Evolutionary conservation across 78 protist genomes (phyloP), one percentile per base, ranked within the genome.

Genomic region (slime mould (Dictyostelium discoideum)): DNA sequence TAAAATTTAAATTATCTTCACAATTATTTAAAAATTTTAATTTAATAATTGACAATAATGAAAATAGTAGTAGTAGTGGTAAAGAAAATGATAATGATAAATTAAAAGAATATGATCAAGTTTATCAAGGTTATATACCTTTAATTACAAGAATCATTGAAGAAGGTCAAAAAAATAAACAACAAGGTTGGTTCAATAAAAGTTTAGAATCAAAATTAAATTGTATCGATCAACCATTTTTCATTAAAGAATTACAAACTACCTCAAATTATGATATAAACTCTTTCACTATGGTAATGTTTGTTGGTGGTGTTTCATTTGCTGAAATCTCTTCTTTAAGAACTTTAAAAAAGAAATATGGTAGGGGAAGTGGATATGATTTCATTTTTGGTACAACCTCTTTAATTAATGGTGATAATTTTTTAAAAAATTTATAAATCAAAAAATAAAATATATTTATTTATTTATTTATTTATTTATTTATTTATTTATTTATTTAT

Each of bases 371-470:
- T 48, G 46, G 29, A 2, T 81, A 48, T 26, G 85, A 81, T 48
- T 81, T 81, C 26, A 42, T 81, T 24, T 81, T 81, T 48, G 67
- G 48, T 20, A 81, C 85, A 3, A 81, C 85, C 3, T 48, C 32
- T 50, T 26, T 81, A 14, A 48, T 48, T 48, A 81, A 81, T 81
- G 69, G 85, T 22, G 60, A 37, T 26, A 81, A 48, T 81, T 81
- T 81, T 48, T 81, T 81, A 81, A 81, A 48, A 14, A 81, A 50
- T 50, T 48, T 81, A 18, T 81, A 79, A 79, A 79, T 42, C 3
- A 74, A 67, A 69, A 26, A 69, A 24, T 24, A 26, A 69, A 69
- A 26, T 11, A 0, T 9, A 54, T 54, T 54, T 50, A 63, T 67
- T 67, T 67, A 20, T 24, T 67, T 67, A 22, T 67, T 67, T 67